Percentiles rank a stretch among this genome's conserved stretches.
Evolutionary conservation across 768 basidiomycete genomes (phyloP).

Genomic region (Fibroporia radiculosa): DNA sequence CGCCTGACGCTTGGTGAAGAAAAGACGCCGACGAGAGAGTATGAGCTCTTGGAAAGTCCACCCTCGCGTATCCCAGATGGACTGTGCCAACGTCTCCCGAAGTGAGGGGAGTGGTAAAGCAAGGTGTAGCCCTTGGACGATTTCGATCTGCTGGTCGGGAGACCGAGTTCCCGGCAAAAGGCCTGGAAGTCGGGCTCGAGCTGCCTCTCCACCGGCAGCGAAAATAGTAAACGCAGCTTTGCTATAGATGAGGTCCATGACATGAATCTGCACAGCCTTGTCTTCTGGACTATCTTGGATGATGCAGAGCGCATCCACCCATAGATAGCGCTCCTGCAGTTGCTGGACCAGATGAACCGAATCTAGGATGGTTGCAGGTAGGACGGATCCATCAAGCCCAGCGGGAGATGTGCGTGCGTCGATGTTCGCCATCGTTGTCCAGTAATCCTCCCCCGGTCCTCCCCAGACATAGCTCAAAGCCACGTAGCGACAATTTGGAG

Average conservation of each 20-base stretch:
- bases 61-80: no score
- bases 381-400: neutral
- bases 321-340: constrained; percentile 7
- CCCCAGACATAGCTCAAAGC: no score
- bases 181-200: neutral
- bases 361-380: constrained; percentile 9
- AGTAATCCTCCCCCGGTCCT: no score
- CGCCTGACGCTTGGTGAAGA: no score
- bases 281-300: constrained; percentile 8
- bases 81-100: no score
- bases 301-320: constrained; percentile 11
- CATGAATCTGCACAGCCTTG: neutral
- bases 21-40: no score
- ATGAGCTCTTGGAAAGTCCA: no score
- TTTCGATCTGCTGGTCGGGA: no score
- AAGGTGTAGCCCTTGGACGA: no score
- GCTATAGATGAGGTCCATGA: constrained; percentile 3
- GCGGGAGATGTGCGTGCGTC: neutral
- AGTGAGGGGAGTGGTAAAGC: no score
- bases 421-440: constrained; percentile 1
- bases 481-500: no score
- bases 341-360: constrained; percentile 2
- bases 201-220: neutral
- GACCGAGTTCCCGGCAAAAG: no score
- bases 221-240: constrained; percentile 9